Evolutionary conservation across 768 basidiomycete genomes (phyloP).

Genomic region (Tremella mesenterica): DNA sequence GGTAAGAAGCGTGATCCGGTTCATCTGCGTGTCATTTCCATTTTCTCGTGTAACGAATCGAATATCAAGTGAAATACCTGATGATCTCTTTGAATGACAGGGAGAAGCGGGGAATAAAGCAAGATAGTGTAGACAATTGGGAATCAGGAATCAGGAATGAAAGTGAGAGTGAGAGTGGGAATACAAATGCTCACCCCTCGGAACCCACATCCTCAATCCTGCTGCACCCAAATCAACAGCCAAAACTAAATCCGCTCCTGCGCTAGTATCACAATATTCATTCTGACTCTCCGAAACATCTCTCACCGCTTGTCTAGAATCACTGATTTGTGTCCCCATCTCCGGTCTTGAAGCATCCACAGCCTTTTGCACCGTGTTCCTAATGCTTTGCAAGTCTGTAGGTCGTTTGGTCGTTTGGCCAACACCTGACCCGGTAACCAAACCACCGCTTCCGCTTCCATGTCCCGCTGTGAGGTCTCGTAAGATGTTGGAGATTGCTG

Average conservation of each 20-base stretch:
- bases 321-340: constrained; percentile 37
- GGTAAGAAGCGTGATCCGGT: constrained; percentile 47
- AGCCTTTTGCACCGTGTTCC: constrained; percentile 33
- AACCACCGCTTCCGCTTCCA: background rate
- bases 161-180: too few relatives aligned
- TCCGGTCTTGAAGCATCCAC: constrained; percentile 44
- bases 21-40: background rate
- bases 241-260: constrained; percentile 30
- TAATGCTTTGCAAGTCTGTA: constrained; percentile 25
- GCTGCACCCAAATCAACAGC: constrained; percentile 9
- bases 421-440: background rate
- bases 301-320: constrained; percentile 34
- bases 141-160: too few relatives aligned
- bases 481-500: background rate
- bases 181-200: constrained; percentile 16
- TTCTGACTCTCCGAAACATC: constrained; percentile 45
- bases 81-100: too few relatives aligned
- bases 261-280: constrained; percentile 40
- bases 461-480: background rate
- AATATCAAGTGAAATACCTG: too few relatives aligned
- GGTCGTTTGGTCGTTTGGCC: constrained; percentile 14
- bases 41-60: too few relatives aligned
- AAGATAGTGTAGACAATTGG: too few relatives aligned
- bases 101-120: too few relatives aligned
- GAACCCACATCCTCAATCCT: constrained; percentile 24